phyloP scores from a whole-genome alignment of 169 alveolate genomes.

The Cyclospora cayetanensis region DNA sequence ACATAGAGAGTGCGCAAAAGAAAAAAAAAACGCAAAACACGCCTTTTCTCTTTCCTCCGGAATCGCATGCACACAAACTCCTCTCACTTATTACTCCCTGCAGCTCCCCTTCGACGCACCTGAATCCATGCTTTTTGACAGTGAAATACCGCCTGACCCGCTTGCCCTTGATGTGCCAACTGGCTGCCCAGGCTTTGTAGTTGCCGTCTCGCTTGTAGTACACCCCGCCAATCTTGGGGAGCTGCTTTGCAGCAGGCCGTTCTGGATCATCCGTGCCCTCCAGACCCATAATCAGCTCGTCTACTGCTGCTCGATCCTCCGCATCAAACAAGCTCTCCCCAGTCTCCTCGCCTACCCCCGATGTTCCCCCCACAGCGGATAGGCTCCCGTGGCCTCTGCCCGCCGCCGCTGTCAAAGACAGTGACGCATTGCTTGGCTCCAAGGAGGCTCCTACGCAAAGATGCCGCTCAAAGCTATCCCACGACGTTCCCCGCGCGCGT shows the following conservation, averaged over 20 bases:
- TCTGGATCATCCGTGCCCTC: slow-evolving; percentile 5
- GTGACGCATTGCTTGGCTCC: too few relatives aligned
- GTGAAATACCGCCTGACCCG: slow-evolving; percentile 60
- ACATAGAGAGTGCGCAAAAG: not conserved
- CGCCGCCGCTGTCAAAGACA: too few relatives aligned
- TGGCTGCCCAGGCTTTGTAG: slow-evolving; percentile 70
- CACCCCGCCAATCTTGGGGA: slow-evolving; percentile 63
- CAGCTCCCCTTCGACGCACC: not conserved
- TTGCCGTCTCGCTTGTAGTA: slow-evolving; percentile 63
- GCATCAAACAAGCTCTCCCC: not conserved
- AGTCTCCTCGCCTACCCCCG: not conserved
- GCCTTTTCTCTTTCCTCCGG: not conserved
- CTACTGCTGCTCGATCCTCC: not conserved
- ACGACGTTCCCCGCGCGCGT: too few relatives aligned
- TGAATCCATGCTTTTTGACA: slow-evolving; percentile 60
- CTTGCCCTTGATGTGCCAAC: slow-evolving; percentile 68
- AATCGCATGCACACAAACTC: not conserved
- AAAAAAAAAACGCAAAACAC: not conserved
- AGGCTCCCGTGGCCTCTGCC: too few relatives aligned
- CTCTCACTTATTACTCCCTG: not conserved
- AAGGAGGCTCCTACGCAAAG: too few relatives aligned
- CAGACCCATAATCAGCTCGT: too few relatives aligned
- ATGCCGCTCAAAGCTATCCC: too few relatives aligned
- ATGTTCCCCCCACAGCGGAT: not conserved
- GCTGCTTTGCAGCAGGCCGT: not conserved